These are phyloP conservation scores for Penicillium coprophilum DNA, from an alignment of 495 filamentous ascomycete species.

Conservation along the genomic window DNA sequence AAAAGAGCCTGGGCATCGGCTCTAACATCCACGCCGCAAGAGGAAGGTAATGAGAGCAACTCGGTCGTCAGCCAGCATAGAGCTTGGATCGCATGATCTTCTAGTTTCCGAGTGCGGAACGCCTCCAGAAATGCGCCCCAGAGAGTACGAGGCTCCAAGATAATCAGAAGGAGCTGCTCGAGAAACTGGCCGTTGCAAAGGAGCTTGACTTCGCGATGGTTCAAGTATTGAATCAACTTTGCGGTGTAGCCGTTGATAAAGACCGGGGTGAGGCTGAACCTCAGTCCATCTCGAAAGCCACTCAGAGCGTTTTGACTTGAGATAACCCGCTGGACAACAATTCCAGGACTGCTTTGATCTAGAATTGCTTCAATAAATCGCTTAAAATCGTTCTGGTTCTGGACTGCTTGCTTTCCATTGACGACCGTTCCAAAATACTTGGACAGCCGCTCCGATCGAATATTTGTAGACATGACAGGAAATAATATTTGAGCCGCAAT, in stretches of 20 bases:
- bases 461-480: constrained; percentile 7
- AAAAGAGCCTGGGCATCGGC: constrained; percentile 34
- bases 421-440: constrained; percentile 36
- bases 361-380: constrained; percentile 62
- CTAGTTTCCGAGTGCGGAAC: constrained; percentile 38
- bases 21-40: constrained; percentile 18
- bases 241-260: constrained; percentile 52
- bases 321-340: constrained; percentile 57
- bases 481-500: neutral
- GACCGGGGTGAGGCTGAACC: constrained; percentile 43
- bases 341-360: constrained; percentile 44
- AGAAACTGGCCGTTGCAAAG: constrained; percentile 58
- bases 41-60: constrained; percentile 48
- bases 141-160: constrained; percentile 60
- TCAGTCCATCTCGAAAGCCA: constrained; percentile 49
- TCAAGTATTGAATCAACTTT: constrained; percentile 31
- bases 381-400: constrained; percentile 40
- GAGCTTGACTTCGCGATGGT: constrained; percentile 40
- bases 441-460: constrained; percentile 23
- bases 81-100: constrained; percentile 35
- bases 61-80: constrained; percentile 63
- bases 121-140: constrained; percentile 57
- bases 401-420: constrained; percentile 31
- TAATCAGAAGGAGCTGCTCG: constrained; percentile 47
- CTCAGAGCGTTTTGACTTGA: constrained; percentile 46